Percentiles rank a stretch among this genome's conserved stretches.
phyloP scores from a whole-genome alignment of 2,329 filamentous ascomycete genomes.

The Penicillium janthinellum region DNA sequence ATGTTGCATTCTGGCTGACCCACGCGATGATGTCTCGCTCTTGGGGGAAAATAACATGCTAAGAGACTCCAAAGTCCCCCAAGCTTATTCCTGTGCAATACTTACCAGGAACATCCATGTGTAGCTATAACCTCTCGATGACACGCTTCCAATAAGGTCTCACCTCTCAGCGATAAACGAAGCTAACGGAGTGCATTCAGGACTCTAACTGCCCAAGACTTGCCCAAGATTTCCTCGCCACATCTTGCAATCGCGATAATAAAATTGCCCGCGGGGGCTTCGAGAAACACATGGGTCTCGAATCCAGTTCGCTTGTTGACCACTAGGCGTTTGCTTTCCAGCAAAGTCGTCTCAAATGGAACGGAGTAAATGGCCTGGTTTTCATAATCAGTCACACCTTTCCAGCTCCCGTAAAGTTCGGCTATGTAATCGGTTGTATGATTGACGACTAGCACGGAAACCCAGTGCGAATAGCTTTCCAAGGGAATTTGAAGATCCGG shows the following conservation, averaged over 20 bases:
- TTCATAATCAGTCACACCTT: slow-evolving; percentile 14
- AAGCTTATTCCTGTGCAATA: background rate
- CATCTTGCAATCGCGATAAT: slow-evolving; percentile 6
- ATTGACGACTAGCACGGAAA: slow-evolving; percentile 25
- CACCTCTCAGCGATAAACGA: too few species aligned
- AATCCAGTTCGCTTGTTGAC: slow-evolving; percentile 4
- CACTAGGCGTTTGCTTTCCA: background rate
- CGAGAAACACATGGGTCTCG: slow-evolving; percentile 1
- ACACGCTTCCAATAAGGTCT: too few species aligned
- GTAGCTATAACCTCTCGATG: too few species aligned
- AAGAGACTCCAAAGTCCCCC: background rate
- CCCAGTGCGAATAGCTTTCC: slow-evolving; percentile 37
- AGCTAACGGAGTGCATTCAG: too few species aligned
- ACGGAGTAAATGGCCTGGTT: slow-evolving; percentile 9
- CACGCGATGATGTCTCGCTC: background rate
- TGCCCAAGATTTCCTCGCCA: background rate
- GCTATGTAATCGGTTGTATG: slow-evolving; percentile 13
- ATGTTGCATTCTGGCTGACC: background rate
- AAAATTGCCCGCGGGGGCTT: background rate
- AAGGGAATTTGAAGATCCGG: slow-evolving; percentile 39
- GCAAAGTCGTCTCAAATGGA: background rate
- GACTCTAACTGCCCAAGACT: background rate
- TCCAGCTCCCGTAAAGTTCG: slow-evolving; percentile 15
- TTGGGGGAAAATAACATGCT: background rate
- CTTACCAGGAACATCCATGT: background rate